phyloP scores from a whole-genome alignment of 2,329 filamentous ascomycete species.

The Aureobasidium sp. region DNA sequence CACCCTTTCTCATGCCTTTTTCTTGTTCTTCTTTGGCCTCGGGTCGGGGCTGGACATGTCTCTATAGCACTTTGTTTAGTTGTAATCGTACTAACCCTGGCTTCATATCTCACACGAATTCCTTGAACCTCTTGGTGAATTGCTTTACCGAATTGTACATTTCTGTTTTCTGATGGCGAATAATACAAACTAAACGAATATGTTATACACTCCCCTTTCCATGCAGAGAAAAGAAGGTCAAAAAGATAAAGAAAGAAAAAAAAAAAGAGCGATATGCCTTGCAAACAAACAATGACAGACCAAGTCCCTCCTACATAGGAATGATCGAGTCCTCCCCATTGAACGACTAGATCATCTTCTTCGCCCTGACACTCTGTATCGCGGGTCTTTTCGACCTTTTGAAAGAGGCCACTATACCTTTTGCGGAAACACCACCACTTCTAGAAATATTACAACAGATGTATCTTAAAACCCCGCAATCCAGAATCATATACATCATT shows the following conservation, averaged over 20 bases:
- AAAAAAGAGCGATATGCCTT: not conserved
- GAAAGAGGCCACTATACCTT: not conserved
- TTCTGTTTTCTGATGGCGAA: not conserved
- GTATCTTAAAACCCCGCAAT: not conserved
- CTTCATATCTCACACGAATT: too few relatives aligned
- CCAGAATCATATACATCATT: constrained; percentile 9
- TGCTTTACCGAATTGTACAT: not conserved
- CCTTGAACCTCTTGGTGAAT: too few relatives aligned
- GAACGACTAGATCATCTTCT: not conserved
- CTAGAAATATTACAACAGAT: constrained; percentile 2
- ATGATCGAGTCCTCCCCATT: not conserved
- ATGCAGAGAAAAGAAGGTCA: not conserved
- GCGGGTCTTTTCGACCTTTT: not conserved
- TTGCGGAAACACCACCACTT: not conserved
- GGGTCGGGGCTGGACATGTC: too few relatives aligned
- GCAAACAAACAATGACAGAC: not conserved
- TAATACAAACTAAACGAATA: not conserved
- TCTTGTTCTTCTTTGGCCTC: too few relatives aligned
- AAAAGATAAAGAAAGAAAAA: not conserved
- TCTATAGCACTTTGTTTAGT: too few relatives aligned
- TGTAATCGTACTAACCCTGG: too few relatives aligned
- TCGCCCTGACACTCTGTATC: not conserved
- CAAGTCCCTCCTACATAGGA: not conserved
- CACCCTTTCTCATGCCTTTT: too few relatives aligned
- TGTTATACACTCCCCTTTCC: not conserved